A percentile compares a stretch with the other conserved stretches of the same genome.
phyloP scores from a whole-genome alignment of 73 alveolate species.

The Urostyla sp. region DNA sequence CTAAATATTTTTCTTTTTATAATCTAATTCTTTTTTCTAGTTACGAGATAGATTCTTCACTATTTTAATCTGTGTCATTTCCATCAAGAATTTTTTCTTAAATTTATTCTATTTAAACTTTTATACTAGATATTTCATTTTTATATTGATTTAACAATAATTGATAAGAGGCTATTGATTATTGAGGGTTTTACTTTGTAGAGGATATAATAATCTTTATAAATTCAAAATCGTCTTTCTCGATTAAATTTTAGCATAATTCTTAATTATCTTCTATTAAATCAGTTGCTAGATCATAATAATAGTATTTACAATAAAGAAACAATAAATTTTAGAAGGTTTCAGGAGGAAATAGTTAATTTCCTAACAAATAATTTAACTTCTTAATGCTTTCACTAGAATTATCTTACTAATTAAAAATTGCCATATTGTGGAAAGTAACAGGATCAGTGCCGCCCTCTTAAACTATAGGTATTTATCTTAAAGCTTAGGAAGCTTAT shows the following conservation, averaged over 20 bases:
- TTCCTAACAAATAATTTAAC: constrained; percentile 64
- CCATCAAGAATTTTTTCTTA: constrained; percentile 13
- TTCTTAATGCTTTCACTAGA: constrained; percentile 79
- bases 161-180: constrained; percentile 39
- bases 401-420: constrained; percentile 69
- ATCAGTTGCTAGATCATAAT: constrained; percentile 75
- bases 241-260: constrained; percentile 56
- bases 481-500: constrained; percentile 70
- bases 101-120: constrained; percentile 1
- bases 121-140: background rate
- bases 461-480: constrained; percentile 75
- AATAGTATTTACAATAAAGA: constrained; percentile 75
- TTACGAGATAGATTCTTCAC: constrained; percentile 4
- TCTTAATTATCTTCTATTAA: constrained; percentile 67
- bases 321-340: constrained; percentile 76
- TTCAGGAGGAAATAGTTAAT: constrained; percentile 82
- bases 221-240: constrained; percentile 64
- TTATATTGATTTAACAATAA: constrained; percentile 30
- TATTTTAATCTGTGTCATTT: background rate
- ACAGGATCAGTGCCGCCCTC: constrained; percentile 85
- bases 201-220: constrained; percentile 36
- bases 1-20: constrained; percentile 72
- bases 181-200: constrained; percentile 48
- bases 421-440: constrained; percentile 82
- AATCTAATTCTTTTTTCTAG: constrained; percentile 25